Evolutionary conservation across 306 rosid genomes (phyloP).

Genomic region (Lagenaria siceraria): DNA sequence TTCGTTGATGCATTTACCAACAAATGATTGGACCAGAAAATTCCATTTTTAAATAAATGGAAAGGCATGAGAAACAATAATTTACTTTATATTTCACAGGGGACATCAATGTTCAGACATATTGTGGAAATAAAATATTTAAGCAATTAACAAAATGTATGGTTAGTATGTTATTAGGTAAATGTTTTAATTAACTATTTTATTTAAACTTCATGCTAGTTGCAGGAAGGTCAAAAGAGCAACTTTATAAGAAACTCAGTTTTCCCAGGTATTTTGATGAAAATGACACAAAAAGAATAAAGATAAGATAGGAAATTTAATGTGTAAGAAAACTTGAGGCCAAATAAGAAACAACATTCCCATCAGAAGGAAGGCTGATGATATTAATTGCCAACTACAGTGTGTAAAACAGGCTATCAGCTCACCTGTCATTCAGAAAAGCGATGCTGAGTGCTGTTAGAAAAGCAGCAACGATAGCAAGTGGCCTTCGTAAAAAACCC

Average conservation of each 20-base stretch:
- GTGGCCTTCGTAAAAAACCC: slow-evolving; percentile 83
- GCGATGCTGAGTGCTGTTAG: slow-evolving; percentile 84
- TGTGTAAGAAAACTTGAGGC: background rate
- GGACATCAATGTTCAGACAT: background rate
- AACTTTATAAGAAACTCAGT: background rate
- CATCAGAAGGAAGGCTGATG: background rate
- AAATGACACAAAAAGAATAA: background rate
- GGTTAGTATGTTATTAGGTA: background rate
- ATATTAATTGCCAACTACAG: background rate
- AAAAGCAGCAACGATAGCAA: slow-evolving; percentile 66
- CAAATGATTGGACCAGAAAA: background rate
- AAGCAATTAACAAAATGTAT: background rate
- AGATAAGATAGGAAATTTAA: too few species aligned
- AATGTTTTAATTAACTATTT: background rate
- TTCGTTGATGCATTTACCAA: background rate
- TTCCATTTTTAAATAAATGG: background rate
- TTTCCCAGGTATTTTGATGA: background rate
- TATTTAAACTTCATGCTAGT: background rate
- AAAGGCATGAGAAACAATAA: background rate
- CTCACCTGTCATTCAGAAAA: slow-evolving; percentile 86
- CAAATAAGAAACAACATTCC: background rate
- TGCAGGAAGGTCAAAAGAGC: background rate
- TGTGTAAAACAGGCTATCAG: background rate
- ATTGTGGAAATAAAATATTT: background rate
- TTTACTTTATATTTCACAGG: background rate